Percentiles rank a stretch among this genome's conserved stretches.
Conservation (phyloP, 495 filamentous ascomycete genomes). For the Talaromyces thailandensis region DNA sequence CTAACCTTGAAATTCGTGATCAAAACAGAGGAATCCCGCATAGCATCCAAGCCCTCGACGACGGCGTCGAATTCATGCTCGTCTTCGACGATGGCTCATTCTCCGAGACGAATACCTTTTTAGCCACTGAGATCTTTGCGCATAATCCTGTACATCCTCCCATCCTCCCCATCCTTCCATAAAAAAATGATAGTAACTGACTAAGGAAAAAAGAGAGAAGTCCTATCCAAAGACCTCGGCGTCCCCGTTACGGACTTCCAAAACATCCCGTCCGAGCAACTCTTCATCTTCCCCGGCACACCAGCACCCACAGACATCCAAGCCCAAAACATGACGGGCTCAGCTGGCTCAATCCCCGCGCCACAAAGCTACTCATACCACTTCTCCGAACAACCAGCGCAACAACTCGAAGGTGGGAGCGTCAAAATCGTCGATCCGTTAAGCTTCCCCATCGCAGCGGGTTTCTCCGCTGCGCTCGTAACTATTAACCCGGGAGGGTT, state of each 20-base stretch:
- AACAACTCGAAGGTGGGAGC: conserved; percentile 49
- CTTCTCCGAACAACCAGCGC: conserved; percentile 51
- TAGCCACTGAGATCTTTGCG: conserved; percentile 55
- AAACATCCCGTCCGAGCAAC: conserved; percentile 47
- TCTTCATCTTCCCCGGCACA: conserved; percentile 65
- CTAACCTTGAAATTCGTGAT: too few relatives aligned
- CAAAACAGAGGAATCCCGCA: conserved; percentile 50
- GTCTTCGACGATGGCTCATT: conserved; percentile 65
- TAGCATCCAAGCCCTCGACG: conserved; percentile 55
- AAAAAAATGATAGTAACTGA: background rate
- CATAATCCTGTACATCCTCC: conserved; percentile 34
- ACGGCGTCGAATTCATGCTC: conserved; percentile 60
- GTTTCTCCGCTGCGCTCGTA: conserved; percentile 54
- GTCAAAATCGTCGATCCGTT: conserved; percentile 60
- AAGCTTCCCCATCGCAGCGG: conserved; percentile 51
- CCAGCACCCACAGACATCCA: conserved; percentile 49
- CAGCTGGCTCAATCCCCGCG: conserved; percentile 46
- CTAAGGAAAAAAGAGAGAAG: conserved; percentile 29
- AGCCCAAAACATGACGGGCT: conserved; percentile 52
- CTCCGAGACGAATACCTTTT: conserved; percentile 60
- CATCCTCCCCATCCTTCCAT: background rate
- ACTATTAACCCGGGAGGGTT: conserved; percentile 47
- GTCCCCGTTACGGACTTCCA: conserved; percentile 45
- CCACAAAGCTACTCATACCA: conserved; percentile 55
- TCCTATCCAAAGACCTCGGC: conserved; percentile 56